Conservation (phyloP, 148 eudicot species). For the Gaultheria prostrata region DNA sequence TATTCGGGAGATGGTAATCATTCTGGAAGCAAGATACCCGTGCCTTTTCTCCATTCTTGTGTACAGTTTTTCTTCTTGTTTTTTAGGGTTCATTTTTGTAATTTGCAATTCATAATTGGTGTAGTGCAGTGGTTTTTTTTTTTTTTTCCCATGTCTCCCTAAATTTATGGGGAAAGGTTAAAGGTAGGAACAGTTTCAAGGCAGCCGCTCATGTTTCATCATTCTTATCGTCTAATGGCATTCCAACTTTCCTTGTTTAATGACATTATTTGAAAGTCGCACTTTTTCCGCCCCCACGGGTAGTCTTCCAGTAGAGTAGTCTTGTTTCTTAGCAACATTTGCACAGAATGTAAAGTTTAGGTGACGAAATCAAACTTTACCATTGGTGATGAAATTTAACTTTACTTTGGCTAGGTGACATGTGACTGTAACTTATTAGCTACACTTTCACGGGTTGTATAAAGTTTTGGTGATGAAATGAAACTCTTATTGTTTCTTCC, state of each 20-base stretch:
- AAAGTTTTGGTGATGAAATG: neutral
- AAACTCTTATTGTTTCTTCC: neutral
- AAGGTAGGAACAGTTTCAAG: slow-evolving; percentile 1
- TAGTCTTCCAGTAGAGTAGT: neutral
- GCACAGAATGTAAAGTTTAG: neutral
- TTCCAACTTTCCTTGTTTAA: neutral
- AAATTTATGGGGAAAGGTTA: slow-evolving; percentile 18
- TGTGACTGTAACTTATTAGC: neutral
- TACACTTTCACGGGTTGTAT: neutral
- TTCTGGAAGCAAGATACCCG: slow-evolving; percentile 16
- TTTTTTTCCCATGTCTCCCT: neutral
- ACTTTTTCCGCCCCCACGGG: neutral
- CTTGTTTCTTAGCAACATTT: neutral
- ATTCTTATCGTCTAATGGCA: slow-evolving; percentile 5
- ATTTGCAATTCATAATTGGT: slow-evolving; percentile 47
- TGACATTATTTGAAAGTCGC: neutral
- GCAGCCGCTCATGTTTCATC: neutral
- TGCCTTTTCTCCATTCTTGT: slow-evolving; percentile 61
- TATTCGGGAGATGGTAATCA: slow-evolving; percentile 2
- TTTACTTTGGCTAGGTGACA: neutral
- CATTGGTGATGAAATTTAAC: neutral
- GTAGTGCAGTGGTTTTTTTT: slow-evolving; percentile 19
- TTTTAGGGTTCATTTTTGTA: slow-evolving; percentile 32
- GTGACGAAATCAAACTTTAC: neutral
- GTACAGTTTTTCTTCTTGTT: slow-evolving; percentile 51